These are phyloP conservation scores for Leccinum uliginosum DNA, from an alignment of 768 basidiomycete genomes.

Conservation along the genomic window DNA sequence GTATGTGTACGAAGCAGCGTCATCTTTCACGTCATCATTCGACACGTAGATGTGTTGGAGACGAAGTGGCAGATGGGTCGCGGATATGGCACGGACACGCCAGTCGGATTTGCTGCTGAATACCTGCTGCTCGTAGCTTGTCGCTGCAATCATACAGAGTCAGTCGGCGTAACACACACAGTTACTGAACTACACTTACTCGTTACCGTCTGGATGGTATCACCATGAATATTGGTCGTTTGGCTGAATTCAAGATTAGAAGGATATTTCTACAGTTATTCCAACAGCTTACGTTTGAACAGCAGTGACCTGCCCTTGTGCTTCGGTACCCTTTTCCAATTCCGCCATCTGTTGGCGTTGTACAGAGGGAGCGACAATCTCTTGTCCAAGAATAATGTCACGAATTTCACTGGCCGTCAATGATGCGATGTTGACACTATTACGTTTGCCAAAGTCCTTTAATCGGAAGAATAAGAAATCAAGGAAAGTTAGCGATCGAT, in stretches of 20 bases:
- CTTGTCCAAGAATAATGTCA: constrained; percentile 98
- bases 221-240: constrained; percentile 97
- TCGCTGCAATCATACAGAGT: constrained; percentile 45
- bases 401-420: constrained; percentile 94
- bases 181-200: constrained; percentile 45
- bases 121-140: constrained; percentile 97
- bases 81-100: constrained; percentile 97
- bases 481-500: not conserved
- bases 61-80: constrained; percentile 93
- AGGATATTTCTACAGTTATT: not conserved
- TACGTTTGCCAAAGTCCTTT: constrained; percentile 96
- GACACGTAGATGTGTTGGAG: constrained; percentile 99
- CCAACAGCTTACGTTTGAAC: constrained; percentile 67
- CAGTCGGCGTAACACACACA: not conserved
- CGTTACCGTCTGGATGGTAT: constrained; percentile 91
- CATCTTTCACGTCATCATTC: constrained; percentile 98
- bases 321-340: constrained; percentile 93
- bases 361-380: constrained; percentile 91
- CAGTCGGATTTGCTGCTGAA: constrained; percentile 99
- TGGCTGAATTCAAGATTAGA: constrained; percentile 41
- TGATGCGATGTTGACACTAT: constrained; percentile 97
- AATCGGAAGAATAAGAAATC: constrained; percentile 14
- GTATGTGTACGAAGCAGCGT: constrained; percentile 90
- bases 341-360: constrained; percentile 99
- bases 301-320: constrained; percentile 92